Evolutionary conservation across 345 rosid species (phyloP), one percentile per base, ranked within the genome.

Genomic region (Geranium brycei): DNA sequence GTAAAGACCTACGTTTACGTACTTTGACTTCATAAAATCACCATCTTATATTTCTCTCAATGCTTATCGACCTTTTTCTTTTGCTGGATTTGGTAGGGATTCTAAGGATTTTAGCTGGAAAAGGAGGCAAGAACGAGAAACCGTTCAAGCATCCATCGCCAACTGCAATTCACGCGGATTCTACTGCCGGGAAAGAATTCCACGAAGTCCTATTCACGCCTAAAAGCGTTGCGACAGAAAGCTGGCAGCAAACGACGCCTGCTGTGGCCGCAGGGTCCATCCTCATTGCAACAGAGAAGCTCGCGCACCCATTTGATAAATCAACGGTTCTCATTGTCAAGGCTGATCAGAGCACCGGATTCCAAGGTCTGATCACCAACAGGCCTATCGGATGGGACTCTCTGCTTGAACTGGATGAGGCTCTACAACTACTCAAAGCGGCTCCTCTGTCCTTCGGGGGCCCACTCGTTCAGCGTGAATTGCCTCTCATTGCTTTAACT

Each of bases 331-430:
- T 93, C 66, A 75, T 93, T 40, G 79, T 90, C 62, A 83, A 81
- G 77, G 91, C 81, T 13, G 83, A 79, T 60, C 62, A 53, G 5
- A 71, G 62, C 47, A 58, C 68, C 3, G 88, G 97, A 57, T 86
- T 90, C 75, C 79, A 77, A 66, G 99, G 99, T 69, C 76, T 90
- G 68, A 92, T 93, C 41, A 68, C 82, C 56, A 87, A 90, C 83
- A 93, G 86, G 75, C 85, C 61, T 41, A 69, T 93, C 57, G 64
- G 82, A 18, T 93, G 99, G 99, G 85, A 84, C 35, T 61, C 85
- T 12, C 69, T 90, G 51, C 79, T 77, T 12, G 80, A 83, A 51
- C 77, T 87, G 16, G 81, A 72, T 10, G 79, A 78, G 79, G 79
- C 72, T 10, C 73, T 75, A 1, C 82, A 82, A 66, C 70, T 82